phyloP scores from a whole-genome alignment of 208 protist species.

The Trypanosomatidae sp. region DNA sequence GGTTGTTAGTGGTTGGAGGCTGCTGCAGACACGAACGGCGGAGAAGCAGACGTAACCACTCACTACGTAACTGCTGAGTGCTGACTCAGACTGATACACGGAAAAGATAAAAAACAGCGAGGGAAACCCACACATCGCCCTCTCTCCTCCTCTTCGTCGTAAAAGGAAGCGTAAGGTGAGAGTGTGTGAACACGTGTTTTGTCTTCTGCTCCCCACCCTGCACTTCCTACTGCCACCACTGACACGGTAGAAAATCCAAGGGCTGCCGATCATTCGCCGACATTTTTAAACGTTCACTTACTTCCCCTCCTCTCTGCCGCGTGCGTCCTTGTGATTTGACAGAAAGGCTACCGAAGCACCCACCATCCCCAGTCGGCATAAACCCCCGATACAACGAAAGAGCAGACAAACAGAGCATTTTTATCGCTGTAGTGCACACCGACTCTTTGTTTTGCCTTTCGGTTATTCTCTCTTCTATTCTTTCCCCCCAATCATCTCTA shows the following conservation, averaged over 20 bases:
- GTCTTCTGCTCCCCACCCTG: not conserved
- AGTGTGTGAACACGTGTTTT: not conserved
- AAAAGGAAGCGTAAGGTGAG: not conserved
- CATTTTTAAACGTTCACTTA: not conserved
- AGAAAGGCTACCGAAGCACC: not conserved
- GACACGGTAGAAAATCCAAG: not conserved
- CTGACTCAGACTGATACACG: not conserved
- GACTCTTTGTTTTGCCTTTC: not conserved
- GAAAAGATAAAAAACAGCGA: not conserved
- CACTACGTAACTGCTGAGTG: not conserved
- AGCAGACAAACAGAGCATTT: not conserved
- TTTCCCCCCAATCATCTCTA: not conserved
- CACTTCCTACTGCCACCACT: not conserved
- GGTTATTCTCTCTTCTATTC: not conserved
- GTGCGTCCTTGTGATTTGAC: not conserved
- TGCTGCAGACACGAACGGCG: not conserved
- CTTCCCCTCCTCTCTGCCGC: not conserved
- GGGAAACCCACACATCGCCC: not conserved
- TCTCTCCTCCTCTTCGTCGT: constrained; percentile 1
- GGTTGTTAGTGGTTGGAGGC: not conserved
- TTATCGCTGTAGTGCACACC: not conserved
- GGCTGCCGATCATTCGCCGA: not conserved
- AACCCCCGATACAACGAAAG: not conserved
- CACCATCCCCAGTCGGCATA: not conserved
- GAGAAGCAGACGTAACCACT: not conserved